Percentiles rank a stretch among this genome's conserved stretches.
phyloP scores from a whole-genome alignment of 495 filamentous ascomycete genomes.

The Aspergillus sclerotioniger region DNA sequence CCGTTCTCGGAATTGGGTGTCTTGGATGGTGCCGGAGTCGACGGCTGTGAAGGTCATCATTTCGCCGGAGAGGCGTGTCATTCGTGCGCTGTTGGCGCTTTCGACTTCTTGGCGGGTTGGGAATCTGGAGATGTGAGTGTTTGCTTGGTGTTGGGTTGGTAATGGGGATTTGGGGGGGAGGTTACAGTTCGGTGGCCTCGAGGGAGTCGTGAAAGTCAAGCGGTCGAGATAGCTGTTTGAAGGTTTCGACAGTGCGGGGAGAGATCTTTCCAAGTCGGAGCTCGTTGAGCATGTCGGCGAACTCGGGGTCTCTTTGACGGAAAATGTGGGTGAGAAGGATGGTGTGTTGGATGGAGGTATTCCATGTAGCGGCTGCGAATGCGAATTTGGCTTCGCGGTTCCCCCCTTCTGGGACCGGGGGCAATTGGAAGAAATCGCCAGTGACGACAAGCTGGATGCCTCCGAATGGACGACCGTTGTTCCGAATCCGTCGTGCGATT shows the following conservation, averaged over 20 bases:
- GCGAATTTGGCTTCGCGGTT: constrained; percentile 77
- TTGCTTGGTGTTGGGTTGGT: constrained; percentile 35
- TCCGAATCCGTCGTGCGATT: constrained; percentile 75
- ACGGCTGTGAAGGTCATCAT: constrained; percentile 62
- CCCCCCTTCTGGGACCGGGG: constrained; percentile 78
- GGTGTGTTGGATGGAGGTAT: constrained; percentile 87
- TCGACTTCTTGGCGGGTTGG: constrained; percentile 91
- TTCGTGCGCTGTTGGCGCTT: constrained; percentile 71
- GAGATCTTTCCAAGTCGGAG: constrained; percentile 86
- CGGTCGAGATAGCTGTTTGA: constrained; percentile 66
- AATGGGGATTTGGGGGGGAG: not conserved
- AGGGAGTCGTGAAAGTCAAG: constrained; percentile 72
- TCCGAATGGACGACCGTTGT: constrained; percentile 89
- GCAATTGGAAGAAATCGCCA: constrained; percentile 96
- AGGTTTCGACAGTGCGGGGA: constrained; percentile 64
- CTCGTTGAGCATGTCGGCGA: constrained; percentile 94
- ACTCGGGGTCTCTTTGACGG: constrained; percentile 89
- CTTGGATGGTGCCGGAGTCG: constrained; percentile 73
- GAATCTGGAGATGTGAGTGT: constrained; percentile 54
- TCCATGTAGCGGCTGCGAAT: constrained; percentile 90
- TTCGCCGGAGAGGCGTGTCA: constrained; percentile 68
- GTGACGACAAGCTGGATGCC: constrained; percentile 96
- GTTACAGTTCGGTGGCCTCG: constrained; percentile 84
- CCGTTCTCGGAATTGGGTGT: constrained; percentile 66
- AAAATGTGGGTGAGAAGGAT: constrained; percentile 95